Evolutionary conservation across 2,329 filamentous ascomycete genomes (phyloP), one percentile per base, ranked within the genome.

Genomic region (Colletotrichum tanaceti): DNA sequence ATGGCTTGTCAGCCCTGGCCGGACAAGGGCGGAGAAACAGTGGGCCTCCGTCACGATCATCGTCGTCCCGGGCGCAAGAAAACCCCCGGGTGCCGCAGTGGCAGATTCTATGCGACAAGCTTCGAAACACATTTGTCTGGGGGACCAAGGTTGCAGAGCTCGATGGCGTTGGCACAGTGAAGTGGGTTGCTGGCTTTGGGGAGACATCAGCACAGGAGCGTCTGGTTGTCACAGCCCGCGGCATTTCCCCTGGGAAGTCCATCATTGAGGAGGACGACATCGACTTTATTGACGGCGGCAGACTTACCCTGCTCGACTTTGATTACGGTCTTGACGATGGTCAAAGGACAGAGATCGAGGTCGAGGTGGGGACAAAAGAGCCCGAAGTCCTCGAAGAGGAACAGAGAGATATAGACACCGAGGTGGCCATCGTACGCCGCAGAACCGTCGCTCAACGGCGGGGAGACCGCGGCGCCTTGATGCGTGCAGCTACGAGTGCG

Each of bases 341-440:
- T 4, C 77, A 79, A 50, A 83, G 84, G 64, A 80, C 78, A 1
- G 86, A 91, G 68, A 79, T 92, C 49, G 89, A 85, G 1, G 90
- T 96, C 60, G 92, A 95, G 75, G 88, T 95, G 32, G 93, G 93
- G 13, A 89, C 89, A 39, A 86, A 86, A 28, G 84, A 90, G 55
- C 88, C 92, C 0, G 91, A 93, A 75, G 80, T 89, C 0, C 80
- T 96, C 20, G 88, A 90, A 73, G 93, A 95, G 75, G 91, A 93
- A 73, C 86, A 87, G 71, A 88, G 91, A 24, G 92, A 93, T 73
- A 83, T 95, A 65, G 92, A 91, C 65, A 88, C 90, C 1, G 92
- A 94, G 76, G 92, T 96, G 22, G 93, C 92, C 71, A 89, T 95
- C 73, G 91, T 93, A 58, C 87, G 92, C 72, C 86, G 91, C 71